Evolutionary conservation across 495 filamentous ascomycete species (phyloP).

Genomic region (Oidiodendron maius): DNA sequence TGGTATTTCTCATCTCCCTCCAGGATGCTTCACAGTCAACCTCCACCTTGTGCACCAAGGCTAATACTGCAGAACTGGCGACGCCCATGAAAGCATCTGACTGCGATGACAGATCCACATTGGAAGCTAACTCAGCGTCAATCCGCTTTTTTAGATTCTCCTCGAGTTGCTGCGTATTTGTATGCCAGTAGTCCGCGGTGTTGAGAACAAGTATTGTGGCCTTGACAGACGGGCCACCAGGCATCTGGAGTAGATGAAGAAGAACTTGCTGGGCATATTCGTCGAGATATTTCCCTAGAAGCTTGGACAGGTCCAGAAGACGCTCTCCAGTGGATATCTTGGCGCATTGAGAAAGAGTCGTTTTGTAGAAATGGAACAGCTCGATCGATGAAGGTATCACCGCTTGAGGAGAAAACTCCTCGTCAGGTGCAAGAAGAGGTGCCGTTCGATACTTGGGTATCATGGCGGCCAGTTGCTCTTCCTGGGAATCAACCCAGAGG

Average conservation of each 20-base stretch:
- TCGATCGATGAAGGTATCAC: constrained; percentile 93
- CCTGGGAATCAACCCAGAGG: constrained; percentile 94
- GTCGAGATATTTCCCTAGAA: constrained; percentile 88
- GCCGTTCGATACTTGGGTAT: constrained; percentile 87
- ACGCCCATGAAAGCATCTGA: constrained; percentile 94
- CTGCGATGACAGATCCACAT: constrained; percentile 84
- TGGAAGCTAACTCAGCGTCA: constrained; percentile 66
- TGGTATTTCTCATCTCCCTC: constrained; percentile 95
- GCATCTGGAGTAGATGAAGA: constrained; percentile 65
- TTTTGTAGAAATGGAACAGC: constrained; percentile 92
- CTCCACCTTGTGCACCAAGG: constrained; percentile 79
- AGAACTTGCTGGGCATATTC: constrained; percentile 93
- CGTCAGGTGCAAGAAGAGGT: constrained; percentile 71
- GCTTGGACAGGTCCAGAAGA: constrained; percentile 78
- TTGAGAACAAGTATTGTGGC: constrained; percentile 84
- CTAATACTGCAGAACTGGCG: constrained; percentile 77
- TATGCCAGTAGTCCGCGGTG: constrained; percentile 96
- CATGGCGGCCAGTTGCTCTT: constrained; percentile 78
- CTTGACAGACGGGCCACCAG: constrained; percentile 58
- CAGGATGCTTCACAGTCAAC: constrained; percentile 75
- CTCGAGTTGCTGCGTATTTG: constrained; percentile 84
- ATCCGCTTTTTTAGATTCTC: constrained; percentile 90
- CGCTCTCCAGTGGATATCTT: constrained; percentile 88
- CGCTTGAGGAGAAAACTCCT: constrained; percentile 86
- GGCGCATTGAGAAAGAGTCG: constrained; percentile 86